These are phyloP conservation scores for Allium cepa DNA, from an alignment of 106 monocot species.

Conservation along the genomic window DNA sequence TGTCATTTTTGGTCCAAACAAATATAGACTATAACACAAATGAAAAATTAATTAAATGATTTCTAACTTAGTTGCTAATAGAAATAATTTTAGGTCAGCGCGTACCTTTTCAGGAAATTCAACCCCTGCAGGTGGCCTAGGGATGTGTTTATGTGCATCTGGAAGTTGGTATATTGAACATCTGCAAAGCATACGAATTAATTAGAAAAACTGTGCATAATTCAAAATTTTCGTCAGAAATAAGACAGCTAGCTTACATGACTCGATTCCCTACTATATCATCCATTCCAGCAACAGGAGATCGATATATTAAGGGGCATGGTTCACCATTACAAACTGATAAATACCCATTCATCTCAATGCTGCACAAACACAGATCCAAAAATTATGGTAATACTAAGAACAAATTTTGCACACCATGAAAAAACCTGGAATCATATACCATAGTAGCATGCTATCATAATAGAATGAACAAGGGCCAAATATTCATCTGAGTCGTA, in stretches of 20 bases:
- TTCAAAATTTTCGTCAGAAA: too few relatives aligned
- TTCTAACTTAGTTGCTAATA: too few relatives aligned
- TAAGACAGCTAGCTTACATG: slow-evolving; percentile 48
- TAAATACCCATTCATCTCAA: slow-evolving; percentile 92
- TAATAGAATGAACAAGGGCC: too few relatives aligned
- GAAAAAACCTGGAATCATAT: too few relatives aligned
- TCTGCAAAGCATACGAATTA: slow-evolving; percentile 29
- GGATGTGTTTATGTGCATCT: slow-evolving; percentile 84
- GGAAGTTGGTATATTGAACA: slow-evolving; percentile 88
- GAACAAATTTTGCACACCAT: too few relatives aligned
- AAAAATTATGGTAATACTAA: neutral
- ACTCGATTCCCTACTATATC: slow-evolving; percentile 96
- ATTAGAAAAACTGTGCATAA: neutral
- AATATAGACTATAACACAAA: too few relatives aligned
- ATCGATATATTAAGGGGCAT: slow-evolving; percentile 88
- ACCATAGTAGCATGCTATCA: too few relatives aligned
- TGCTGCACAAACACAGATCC: slow-evolving; percentile 35
- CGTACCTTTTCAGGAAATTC: slow-evolving; percentile 76
- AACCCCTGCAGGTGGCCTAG: slow-evolving; percentile 73
- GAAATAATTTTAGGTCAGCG: neutral
- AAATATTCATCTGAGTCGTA: too few relatives aligned
- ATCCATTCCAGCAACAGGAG: slow-evolving; percentile 79
- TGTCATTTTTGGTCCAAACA: too few relatives aligned
- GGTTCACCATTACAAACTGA: slow-evolving; percentile 82
- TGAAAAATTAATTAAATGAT: too few relatives aligned